Evolutionary conservation across 2,329 filamentous ascomycete genomes (phyloP).

Genomic region (Scopulariopsis brevicaulis): DNA sequence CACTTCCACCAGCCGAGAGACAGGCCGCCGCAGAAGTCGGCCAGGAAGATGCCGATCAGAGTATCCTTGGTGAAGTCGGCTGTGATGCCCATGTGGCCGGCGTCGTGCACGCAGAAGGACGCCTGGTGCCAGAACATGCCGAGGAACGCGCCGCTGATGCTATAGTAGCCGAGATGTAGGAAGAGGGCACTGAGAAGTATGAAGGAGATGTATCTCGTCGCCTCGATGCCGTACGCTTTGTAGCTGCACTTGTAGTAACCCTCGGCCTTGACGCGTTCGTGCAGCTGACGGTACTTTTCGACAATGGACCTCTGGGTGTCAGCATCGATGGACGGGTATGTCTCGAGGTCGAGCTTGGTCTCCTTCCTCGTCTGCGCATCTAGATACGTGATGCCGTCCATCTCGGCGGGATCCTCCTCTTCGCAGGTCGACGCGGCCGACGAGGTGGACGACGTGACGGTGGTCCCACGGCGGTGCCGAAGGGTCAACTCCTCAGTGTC

Average conservation of each 20-base stretch:
- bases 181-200: slow-evolving; percentile 56
- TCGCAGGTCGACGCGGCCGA: slow-evolving; percentile 13
- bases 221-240: slow-evolving; percentile 64
- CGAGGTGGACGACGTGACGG: slow-evolving; percentile 7
- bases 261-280: slow-evolving; percentile 59
- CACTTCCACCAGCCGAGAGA: slow-evolving; percentile 96
- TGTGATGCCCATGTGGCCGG: slow-evolving; percentile 95
- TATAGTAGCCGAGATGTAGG: slow-evolving; percentile 55
- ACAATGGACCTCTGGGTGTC: slow-evolving; percentile 66
- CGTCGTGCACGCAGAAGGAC: slow-evolving; percentile 88
- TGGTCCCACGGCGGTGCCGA: background rate
- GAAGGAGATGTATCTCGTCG: slow-evolving; percentile 48
- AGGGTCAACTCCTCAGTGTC: slow-evolving; percentile 18
- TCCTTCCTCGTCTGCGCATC: slow-evolving; percentile 65
- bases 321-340: slow-evolving; percentile 69
- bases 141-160: slow-evolving; percentile 59
- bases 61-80: slow-evolving; percentile 78
- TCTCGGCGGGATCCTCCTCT: slow-evolving; percentile 25
- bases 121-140: slow-evolving; percentile 90
- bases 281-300: slow-evolving; percentile 68
- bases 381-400: slow-evolving; percentile 51
- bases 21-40: slow-evolving; percentile 79
- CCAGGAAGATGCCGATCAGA: slow-evolving; percentile 79
- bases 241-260: slow-evolving; percentile 82
- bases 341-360: slow-evolving; percentile 61